Evolutionary conservation across 2,329 filamentous ascomycete species (phyloP), one percentile per base, ranked within the genome.

Genomic region (Aureobasidium zeae): DNA sequence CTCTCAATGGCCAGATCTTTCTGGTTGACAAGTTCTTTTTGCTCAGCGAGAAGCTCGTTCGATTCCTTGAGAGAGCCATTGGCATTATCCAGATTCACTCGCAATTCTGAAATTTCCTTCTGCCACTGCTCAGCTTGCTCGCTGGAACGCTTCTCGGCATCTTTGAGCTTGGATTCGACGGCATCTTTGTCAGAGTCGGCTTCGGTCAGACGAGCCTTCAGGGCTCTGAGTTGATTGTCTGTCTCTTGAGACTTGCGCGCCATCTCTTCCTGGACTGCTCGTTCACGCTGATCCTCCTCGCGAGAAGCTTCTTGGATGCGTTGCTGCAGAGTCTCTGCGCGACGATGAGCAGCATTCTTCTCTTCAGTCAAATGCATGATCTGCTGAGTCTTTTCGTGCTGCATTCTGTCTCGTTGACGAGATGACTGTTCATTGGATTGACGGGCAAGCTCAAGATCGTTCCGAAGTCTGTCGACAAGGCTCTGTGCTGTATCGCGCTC

Each of bases 61-160:
- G 29, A 20, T 8, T 44, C 39, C 19, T 35, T 29, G 31, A 44
- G 16, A n/a, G 30, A 31, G 22, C 7, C 16, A 4, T 34, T 33
- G 39, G 24, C 39, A 15, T 20, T 3, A 11, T 33, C 38, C n/a
- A 33, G 26, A 12, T 19, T 10, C 19, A 20, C 13, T n/a, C 9
- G 38, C 6, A 42, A 16, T n/a, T 15, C n/a, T 2, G 24, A 15
- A 3, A 34, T 28, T 8, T 44, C 31, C 10, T 22, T 34, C 17
- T 44, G 30, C 19, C 22, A 22, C 16, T 35, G 31, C 22, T 35
- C 17, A 13, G 10, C 25, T 15, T 35, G 16, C n/a, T 34, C 24
- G 8, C 5, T n/a, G 15, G 19, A 31, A 1, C 13, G 20, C 13
- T 24, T 41, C 17, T 44, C 39, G 12, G 35, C 30, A 16, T 31